These are phyloP conservation scores for Helotiales sp. DNA, from an alignment of 2,329 filamentous ascomycete genomes.

Conservation along the genomic window DNA sequence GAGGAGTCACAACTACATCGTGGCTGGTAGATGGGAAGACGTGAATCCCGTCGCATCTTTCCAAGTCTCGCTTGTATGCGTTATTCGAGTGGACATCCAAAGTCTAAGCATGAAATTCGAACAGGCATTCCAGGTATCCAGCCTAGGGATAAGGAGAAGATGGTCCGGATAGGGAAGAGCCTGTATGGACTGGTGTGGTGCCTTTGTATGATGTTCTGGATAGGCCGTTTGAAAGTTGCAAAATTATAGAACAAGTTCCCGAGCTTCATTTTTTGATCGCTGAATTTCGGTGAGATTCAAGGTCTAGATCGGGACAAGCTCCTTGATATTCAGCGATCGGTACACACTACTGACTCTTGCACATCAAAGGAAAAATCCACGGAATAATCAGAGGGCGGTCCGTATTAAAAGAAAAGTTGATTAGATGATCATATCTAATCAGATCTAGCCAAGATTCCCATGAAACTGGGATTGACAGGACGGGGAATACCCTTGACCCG, in stretches of 20 bases:
- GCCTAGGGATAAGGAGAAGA: constrained; percentile 5
- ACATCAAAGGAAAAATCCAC: no score
- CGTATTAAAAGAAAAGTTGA: background rate
- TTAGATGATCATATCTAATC: constrained; percentile 5
- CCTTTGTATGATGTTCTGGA: constrained; percentile 8
- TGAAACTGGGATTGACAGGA: background rate
- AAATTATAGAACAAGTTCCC: background rate
- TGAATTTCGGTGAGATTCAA: background rate
- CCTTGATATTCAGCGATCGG: background rate
- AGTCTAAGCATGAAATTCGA: constrained; percentile 2
- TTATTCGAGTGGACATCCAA: constrained; percentile 1
- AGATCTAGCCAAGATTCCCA: constrained; percentile 5
- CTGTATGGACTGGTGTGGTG: background rate
- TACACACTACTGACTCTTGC: no score
- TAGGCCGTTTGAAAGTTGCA: background rate
- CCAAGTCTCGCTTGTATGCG: constrained; percentile 4
- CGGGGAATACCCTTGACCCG: constrained; percentile 1
- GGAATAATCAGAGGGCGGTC: no score
- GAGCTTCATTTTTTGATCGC: background rate
- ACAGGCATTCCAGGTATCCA: constrained; percentile 8
- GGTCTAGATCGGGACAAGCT: background rate
- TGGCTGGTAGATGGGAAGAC: constrained; percentile 12
- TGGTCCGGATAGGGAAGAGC: background rate
- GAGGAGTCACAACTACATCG: constrained; percentile 9
- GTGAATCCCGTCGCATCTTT: constrained; percentile 13